Conservation (phyloP, 208 protist genomes). For the Leishmania braziliensis region DNA sequence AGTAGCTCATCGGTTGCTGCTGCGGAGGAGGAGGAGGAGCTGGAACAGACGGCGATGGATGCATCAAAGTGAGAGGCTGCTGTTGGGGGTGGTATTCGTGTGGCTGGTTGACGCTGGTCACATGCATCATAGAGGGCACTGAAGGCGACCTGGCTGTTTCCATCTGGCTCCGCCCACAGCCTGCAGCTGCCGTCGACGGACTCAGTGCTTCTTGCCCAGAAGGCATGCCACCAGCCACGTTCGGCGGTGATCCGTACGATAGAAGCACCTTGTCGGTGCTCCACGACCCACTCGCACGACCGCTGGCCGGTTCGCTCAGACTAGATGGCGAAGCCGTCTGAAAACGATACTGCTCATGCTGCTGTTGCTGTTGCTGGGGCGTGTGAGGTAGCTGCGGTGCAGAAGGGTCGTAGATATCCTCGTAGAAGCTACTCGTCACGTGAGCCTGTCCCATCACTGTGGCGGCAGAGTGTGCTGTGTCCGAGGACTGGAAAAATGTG, state of each 20-base stretch:
- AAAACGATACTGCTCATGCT: neutral
- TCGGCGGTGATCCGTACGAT: neutral
- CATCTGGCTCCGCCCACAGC: neutral
- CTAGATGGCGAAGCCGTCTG: neutral
- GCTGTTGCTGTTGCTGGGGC: neutral
- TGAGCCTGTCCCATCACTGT: slow-evolving; percentile 5
- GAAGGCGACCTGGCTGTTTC: neutral
- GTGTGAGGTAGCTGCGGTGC: slow-evolving; percentile 6
- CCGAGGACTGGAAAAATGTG: slow-evolving; percentile 13
- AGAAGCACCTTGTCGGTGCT: neutral
- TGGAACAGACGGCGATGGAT: neutral
- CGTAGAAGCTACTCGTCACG: slow-evolving; percentile 25
- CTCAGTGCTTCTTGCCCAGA: neutral
- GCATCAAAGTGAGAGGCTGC: neutral
- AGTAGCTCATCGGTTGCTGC: neutral
- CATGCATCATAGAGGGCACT: neutral
- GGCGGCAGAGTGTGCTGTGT: slow-evolving; percentile 5
- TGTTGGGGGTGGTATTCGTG: neutral
- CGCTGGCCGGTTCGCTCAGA: neutral
- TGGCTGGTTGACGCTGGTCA: neutral
- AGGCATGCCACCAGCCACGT: neutral
- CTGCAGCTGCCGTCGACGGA: neutral
- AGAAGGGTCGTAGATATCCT: slow-evolving; percentile 8
- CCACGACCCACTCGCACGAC: neutral
- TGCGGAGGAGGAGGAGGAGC: neutral